Percentiles rank a stretch among this genome's conserved stretches.
These are phyloP conservation scores for Yamadazyma conglobata DNA, from an alignment of 1,139 yeast genomes.

Conservation along the genomic window DNA sequence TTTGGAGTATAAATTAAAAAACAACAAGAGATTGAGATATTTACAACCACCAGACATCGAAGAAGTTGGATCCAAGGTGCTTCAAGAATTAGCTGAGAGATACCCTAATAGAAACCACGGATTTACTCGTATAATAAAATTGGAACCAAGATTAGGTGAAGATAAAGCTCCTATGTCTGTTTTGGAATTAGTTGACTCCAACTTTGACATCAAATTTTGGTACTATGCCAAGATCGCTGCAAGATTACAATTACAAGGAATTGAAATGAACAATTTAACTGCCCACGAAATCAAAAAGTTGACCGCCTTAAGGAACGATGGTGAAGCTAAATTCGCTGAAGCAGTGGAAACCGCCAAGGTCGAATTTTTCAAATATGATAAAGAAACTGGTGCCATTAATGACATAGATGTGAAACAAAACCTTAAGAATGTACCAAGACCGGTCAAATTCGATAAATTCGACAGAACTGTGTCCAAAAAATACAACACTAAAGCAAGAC, in stretches of 20 bases:
- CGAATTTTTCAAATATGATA: constrained; percentile 46
- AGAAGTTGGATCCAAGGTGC: constrained; percentile 53
- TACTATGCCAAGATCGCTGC: constrained; percentile 78
- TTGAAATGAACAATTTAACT: constrained; percentile 61
- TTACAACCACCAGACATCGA: constrained; percentile 40
- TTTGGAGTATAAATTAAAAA: constrained; percentile 19
- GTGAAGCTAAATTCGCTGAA: constrained; percentile 50
- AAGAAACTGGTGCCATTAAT: constrained; percentile 23
- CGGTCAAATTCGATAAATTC: constrained; percentile 25
- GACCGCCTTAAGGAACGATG: constrained; percentile 43
- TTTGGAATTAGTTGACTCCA: constrained; percentile 77
- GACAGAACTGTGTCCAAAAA: constrained; percentile 30
- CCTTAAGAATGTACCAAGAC: constrained; percentile 33
- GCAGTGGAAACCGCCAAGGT: constrained; percentile 65
- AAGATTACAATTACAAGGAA: constrained; percentile 63
- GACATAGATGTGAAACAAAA: constrained; percentile 24
- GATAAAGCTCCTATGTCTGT: constrained; percentile 92
- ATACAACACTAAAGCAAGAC: constrained; percentile 33
- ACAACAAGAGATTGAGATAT: constrained; percentile 26
- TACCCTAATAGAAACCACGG: constrained; percentile 70
- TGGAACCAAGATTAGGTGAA: constrained; percentile 80
- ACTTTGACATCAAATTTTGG: constrained; percentile 74
- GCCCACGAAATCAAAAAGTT: constrained; percentile 54
- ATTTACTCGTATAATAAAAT: constrained; percentile 76
- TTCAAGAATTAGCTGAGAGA: constrained; percentile 61